Base-by-base conservation (phyloP, 345 rosid species). In the Lumnitzera racemosa region DNA sequence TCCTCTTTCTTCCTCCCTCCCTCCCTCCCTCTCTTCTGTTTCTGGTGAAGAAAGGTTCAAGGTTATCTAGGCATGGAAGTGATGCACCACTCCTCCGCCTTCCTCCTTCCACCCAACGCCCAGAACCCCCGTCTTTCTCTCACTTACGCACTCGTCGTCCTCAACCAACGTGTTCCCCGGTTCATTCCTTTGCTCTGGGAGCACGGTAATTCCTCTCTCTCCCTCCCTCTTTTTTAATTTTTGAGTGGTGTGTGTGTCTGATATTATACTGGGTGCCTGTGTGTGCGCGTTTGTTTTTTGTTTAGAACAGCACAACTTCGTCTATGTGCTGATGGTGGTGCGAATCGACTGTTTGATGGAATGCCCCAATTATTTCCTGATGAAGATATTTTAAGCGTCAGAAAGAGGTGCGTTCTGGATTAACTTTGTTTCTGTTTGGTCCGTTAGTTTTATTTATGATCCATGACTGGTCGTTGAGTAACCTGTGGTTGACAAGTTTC, bases 281-380 rank as follows among this genome's bases (percentile, higher is more conserved):
- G 36, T 31, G 31, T 61, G 56, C 23, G 31, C 31, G 3, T 27
- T 3, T 27, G 31, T 27, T 27, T 51, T 29, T 52, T 74, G 69
- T 61, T 47, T 74, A 74, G 84, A 78, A 72, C 92, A 95, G 99
- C 96, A 69, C 76, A 57, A 66, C 64, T 95, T 57, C 88, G 85
- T 59, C 55, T 90, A 53, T 95, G 98, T 53, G 99, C 98, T 56
- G 99, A 95, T 72, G 99, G 99, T 15, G 99, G 99, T 59, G 99
- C 99, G 52, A 95, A 95, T 67, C 99, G 98, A 3, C 46, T 95
- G 68, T 86, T 64, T 70, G 99, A 95, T 36, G 98, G 90, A 58
- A 78, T 95, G 72, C 96, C 99, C 64, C 80, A 52, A 12, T 70
- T 88, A 51, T 70, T 88, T 53, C 94, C 96, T 23, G 24, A 16